phyloP scores from a whole-genome alignment of 1,284 basidiomycete genomes.

The Cryptococcus sp. region DNA sequence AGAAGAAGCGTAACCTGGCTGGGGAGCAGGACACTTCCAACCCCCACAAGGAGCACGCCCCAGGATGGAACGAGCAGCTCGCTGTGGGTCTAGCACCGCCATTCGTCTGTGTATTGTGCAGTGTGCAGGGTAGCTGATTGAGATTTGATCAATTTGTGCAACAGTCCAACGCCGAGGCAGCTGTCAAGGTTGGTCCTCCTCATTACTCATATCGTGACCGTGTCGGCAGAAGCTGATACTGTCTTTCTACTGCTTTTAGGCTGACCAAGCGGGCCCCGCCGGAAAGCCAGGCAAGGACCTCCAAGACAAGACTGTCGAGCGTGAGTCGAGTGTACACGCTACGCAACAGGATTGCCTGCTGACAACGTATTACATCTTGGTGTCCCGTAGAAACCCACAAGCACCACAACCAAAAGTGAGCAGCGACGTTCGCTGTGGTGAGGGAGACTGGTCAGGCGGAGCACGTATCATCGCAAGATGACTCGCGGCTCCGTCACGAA shows the following conservation, averaged over 20 bases:
- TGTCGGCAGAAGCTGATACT: neutral
- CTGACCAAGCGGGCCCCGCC: conserved; percentile 34
- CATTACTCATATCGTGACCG: neutral
- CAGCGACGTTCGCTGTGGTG: too few species aligned
- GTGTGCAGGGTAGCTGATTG: too few species aligned
- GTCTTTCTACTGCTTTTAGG: conserved; percentile 22
- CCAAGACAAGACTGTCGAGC: conserved; percentile 41
- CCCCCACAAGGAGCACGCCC: conserved; percentile 42
- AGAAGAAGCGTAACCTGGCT: conserved; percentile 43
- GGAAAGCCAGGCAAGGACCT: conserved; percentile 40
- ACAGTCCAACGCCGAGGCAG: conserved; percentile 46
- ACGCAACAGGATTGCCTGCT: neutral
- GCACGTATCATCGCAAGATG: too few species aligned
- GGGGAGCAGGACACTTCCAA: conserved; percentile 36
- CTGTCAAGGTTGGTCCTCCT: conserved; percentile 34
- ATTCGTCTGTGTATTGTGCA: too few species aligned
- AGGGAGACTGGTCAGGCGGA: neutral
- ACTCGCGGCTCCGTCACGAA: too few species aligned
- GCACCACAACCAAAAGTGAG: conserved; percentile 29
- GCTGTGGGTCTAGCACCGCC: conserved; percentile 34
- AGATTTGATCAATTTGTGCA: neutral
- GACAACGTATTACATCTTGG: neutral
- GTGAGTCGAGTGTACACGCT: conserved; percentile 21
- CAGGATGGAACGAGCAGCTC: conserved; percentile 50
- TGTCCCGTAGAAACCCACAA: conserved; percentile 29